A percentile compares a stretch with the other conserved stretches of the same genome.
Evolutionary conservation across 2,329 filamentous ascomycete species (phyloP).

Genomic region (Immersiporthe knoxdaviesiana): DNA sequence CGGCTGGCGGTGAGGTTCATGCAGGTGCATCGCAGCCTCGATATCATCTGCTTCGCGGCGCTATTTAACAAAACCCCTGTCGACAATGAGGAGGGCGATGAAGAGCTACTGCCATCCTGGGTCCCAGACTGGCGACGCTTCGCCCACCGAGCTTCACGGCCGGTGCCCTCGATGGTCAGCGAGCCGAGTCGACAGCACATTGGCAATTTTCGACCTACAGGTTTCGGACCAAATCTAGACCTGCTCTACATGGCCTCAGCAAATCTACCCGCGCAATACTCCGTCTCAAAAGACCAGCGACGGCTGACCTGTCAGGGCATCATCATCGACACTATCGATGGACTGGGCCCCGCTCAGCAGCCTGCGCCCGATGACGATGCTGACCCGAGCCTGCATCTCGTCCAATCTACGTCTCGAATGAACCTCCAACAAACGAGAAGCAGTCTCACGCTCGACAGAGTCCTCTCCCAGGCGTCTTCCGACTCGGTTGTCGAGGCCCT

Average conservation of each 20-base stretch:
- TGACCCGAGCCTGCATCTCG: not conserved
- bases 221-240: not conserved
- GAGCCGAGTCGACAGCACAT: slow-evolving; percentile 29
- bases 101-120: not conserved
- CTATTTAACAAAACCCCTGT: not conserved
- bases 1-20: slow-evolving; percentile 2
- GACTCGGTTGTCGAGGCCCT: not conserved
- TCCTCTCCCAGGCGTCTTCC: not conserved
- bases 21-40: not conserved
- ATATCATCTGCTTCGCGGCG: slow-evolving; percentile 11
- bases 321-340: slow-evolving; percentile 8
- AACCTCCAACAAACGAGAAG: not conserved
- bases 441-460: not conserved
- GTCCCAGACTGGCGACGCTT: slow-evolving; percentile 10
- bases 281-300: not conserved
- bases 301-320: slow-evolving; percentile 7
- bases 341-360: not conserved
- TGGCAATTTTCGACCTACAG: slow-evolving; percentile 11
- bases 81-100: not conserved
- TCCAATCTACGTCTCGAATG: slow-evolving; percentile 2
- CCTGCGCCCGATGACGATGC: not conserved
- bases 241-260: slow-evolving; percentile 1
- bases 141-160: not conserved
- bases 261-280: not conserved
- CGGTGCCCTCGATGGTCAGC: slow-evolving; percentile 27